Conservation (phyloP, 345 rosid genomes). For the Eucalyptus lansdowneana region DNA sequence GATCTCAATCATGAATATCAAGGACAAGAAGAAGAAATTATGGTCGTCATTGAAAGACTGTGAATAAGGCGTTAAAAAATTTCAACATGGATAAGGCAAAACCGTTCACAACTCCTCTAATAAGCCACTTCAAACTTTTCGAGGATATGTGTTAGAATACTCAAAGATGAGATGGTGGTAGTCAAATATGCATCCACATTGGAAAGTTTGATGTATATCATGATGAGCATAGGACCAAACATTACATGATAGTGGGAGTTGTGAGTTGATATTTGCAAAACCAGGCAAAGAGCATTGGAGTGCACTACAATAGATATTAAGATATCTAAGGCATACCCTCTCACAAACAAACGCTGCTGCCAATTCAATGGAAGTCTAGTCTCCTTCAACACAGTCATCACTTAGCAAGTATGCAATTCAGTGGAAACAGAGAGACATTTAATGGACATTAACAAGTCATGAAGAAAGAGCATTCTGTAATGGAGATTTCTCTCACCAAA, state of each 20-base stretch:
- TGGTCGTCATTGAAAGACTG: background rate
- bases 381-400: background rate
- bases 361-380: background rate
- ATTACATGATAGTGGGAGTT: background rate
- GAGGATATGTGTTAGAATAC: background rate
- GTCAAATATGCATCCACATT: background rate
- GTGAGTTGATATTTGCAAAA: background rate
- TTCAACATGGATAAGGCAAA: background rate
- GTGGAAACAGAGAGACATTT: background rate
- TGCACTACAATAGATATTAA: background rate
- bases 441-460: background rate
- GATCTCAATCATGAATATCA: too few species aligned
- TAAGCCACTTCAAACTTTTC: background rate
- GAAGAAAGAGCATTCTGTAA: background rate
- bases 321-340: background rate
- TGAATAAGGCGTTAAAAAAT: background rate
- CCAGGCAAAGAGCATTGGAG: background rate
- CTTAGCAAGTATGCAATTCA: background rate
- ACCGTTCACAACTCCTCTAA: accelerated
- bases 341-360: background rate
- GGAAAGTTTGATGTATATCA: background rate
- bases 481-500: background rate
- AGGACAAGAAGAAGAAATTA: background rate
- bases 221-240: background rate
- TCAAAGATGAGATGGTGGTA: background rate